phyloP scores from a whole-genome alignment of 179 eudicot genomes.

The Actinidia polygama region DNA sequence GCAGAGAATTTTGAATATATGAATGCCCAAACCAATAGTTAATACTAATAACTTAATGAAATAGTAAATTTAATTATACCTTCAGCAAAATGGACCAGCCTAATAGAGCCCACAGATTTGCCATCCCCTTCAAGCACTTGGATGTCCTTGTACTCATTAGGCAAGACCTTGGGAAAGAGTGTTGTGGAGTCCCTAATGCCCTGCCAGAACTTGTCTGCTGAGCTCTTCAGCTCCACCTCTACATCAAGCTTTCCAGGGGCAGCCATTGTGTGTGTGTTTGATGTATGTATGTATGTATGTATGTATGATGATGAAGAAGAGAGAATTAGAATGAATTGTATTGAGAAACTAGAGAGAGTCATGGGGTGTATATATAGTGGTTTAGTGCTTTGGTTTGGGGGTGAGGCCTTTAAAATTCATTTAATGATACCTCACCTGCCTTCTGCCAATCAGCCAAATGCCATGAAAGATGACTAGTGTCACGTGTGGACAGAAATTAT shows the following conservation, averaged over 20 bases:
- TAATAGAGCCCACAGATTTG: constrained; percentile 66
- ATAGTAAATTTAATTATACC: too few relatives aligned
- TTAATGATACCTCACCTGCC: constrained; percentile 14
- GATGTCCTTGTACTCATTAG: constrained; percentile 72
- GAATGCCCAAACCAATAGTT: too few relatives aligned
- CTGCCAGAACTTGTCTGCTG: constrained; percentile 63
- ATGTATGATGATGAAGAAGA: background rate
- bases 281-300: background rate
- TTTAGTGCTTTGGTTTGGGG: background rate
- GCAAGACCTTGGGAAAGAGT: constrained; percentile 69
- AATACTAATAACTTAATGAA: too few relatives aligned
- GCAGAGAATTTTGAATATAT: too few relatives aligned
- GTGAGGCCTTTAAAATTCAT: constrained; percentile 17
- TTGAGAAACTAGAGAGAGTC: background rate
- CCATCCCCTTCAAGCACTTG: constrained; percentile 88
- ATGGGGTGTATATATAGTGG: constrained; percentile 13
- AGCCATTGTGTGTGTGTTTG: constrained; percentile 23
- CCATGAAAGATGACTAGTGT: background rate
- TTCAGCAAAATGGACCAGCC: constrained; percentile 56
- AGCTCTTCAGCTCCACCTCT: constrained; percentile 61
- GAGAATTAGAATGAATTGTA: too few relatives aligned
- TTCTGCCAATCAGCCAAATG: constrained; percentile 1
- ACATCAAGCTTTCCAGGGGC: constrained; percentile 62
- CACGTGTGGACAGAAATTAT: too few relatives aligned
- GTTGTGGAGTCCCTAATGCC: constrained; percentile 52